Evolutionary conservation across 2,329 filamentous ascomycete species (phyloP).

Genomic region (Neofusicoccum ribis): DNA sequence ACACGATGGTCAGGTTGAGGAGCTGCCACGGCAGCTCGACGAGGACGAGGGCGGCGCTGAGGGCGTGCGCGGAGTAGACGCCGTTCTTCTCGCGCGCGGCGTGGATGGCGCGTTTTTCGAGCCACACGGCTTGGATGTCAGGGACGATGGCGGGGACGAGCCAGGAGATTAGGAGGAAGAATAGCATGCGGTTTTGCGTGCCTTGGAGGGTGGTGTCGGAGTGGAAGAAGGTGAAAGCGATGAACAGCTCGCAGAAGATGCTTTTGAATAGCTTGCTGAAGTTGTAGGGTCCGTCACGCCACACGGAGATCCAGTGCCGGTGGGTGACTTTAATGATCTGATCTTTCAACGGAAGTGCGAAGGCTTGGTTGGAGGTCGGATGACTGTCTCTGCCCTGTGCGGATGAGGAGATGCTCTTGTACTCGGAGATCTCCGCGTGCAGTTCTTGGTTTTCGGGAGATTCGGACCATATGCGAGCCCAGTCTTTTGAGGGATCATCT

Average conservation of each 20-base stretch:
- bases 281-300: conserved; percentile 66
- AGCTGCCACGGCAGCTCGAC: conserved; percentile 72
- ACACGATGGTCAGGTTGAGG: conserved; percentile 65
- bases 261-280: conserved; percentile 63
- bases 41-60: conserved; percentile 64
- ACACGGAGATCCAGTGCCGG: conserved; percentile 60
- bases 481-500: conserved; percentile 50
- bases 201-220: conserved; percentile 43
- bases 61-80: conserved; percentile 75
- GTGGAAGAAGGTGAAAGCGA: conserved; percentile 52
- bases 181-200: conserved; percentile 65
- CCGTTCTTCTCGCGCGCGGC: conserved; percentile 73
- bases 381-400: conserved; percentile 34
- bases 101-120: conserved; percentile 67
- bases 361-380: conserved; percentile 51
- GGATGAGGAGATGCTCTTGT: conserved; percentile 41
- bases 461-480: conserved; percentile 47
- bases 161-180: conserved; percentile 73
- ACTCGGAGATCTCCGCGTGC: conserved; percentile 47
- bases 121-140: conserved; percentile 72
- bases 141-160: conserved; percentile 74
- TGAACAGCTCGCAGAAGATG: conserved; percentile 50
- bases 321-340: conserved; percentile 45
- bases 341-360: conserved; percentile 44
- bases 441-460: conserved; percentile 43